Conservation (phyloP, 371 early-diverging fungal species). For the Entomophthora muscae region DNA sequence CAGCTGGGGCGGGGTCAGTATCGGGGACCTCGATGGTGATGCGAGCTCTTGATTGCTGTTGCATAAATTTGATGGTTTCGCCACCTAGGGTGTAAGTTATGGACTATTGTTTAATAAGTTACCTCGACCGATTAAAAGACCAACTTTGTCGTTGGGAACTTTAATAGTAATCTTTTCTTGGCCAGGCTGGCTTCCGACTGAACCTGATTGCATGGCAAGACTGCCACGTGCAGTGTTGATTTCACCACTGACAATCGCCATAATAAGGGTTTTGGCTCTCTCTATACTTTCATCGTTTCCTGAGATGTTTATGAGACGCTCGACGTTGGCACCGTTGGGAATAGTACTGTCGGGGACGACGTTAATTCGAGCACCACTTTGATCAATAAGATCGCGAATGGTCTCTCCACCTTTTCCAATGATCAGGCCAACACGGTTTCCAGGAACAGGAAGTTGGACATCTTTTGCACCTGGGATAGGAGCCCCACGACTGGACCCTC, state of each 20-base stretch:
- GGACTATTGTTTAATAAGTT: constrained; percentile 6
- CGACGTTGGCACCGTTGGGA: constrained; percentile 24
- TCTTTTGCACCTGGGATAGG: constrained; percentile 17
- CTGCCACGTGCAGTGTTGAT: constrained; percentile 12
- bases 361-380: constrained; percentile 62
- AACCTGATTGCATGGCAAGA: neutral
- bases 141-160: constrained; percentile 51
- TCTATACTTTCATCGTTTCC: constrained; percentile 55
- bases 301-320: constrained; percentile 44
- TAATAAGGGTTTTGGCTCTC: constrained; percentile 50
- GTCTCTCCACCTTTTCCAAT: constrained; percentile 85
- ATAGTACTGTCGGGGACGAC: constrained; percentile 45
- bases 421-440: constrained; percentile 61
- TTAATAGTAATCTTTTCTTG: neutral
- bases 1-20: constrained; percentile 18
- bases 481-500: constrained; percentile 8
- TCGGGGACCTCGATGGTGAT: constrained; percentile 50
- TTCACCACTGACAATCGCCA: constrained; percentile 47
- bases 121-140: constrained; percentile 62
- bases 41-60: constrained; percentile 62
- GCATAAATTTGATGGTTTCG: constrained; percentile 68
- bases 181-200: constrained; percentile 12
- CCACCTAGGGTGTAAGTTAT: constrained; percentile 39
- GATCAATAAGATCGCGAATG: constrained; percentile 61
- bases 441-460: constrained; percentile 35